Evolutionary conservation across 1,284 basidiomycete species (phyloP), one percentile per base, ranked within the genome.

Genomic region (Athelia psychrophila): DNA sequence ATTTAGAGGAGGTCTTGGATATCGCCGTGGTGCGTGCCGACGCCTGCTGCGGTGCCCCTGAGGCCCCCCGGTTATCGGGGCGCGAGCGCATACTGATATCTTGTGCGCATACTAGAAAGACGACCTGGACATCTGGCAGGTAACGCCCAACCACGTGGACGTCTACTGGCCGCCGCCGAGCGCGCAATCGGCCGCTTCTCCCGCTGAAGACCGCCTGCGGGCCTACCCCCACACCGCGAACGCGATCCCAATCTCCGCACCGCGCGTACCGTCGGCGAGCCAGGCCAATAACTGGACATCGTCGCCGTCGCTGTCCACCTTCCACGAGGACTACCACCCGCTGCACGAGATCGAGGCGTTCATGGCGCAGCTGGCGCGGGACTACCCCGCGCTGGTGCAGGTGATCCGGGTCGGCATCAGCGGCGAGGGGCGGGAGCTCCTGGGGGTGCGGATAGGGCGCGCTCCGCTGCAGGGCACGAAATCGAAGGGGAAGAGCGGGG

Each of bases 391-490:
- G 22, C 60, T 66, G 6, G 72, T 78, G 22, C 56, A 60, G 10
- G 51, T 83, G 16, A 60, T 71, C 3, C 66, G 67, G 16, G 60
- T 86, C 3, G 84, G 83, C 0, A 77, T 79, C 54, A 79, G 72
- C 46, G 77, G 73, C 3, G 70, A 81, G 59, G 80, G 78, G 2
- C 66, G 81, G 49, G 81, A 83, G 61, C 79, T 84, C 73, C 55
- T 71, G 44, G 80, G 73, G 1, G 55, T 84, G 49, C 73, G 71
- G 36, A 73, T 86, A 18, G 73, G 77, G 5, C 4, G 61, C 54
- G 52, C 51, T 54, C 13, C 25, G 24, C 32, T 47, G 20, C 27
- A 55, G 42, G 25, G 23, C 25, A 49, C 53, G 33, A 48, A 40
- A 13, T 53, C 54, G 46, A 68, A 59, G 49, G 54, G 59, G 53